Conservation (phyloP, 495 filamentous ascomycete species). For the Xylaria grammica region DNA sequence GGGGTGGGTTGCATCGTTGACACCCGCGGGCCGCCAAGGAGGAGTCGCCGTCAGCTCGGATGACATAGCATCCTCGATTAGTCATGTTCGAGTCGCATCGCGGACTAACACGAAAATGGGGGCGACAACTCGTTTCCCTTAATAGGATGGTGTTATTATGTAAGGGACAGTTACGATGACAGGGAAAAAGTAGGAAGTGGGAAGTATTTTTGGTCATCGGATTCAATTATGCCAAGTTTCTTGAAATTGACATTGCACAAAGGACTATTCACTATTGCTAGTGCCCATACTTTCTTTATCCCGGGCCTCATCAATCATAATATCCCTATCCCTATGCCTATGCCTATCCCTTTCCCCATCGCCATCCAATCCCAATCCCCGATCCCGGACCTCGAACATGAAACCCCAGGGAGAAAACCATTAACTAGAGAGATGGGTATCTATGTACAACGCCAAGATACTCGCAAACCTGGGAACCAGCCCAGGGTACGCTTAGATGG, state of each 20-base stretch:
- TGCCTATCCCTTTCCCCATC: too few relatives aligned
- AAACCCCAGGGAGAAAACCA: slow-evolving; percentile 1
- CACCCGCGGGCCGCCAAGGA: neutral
- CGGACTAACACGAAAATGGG: neutral
- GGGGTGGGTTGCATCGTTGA: neutral
- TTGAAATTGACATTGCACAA: neutral
- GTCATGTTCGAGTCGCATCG: neutral
- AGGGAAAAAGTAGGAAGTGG: neutral
- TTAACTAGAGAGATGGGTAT: neutral
- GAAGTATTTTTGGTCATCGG: neutral
- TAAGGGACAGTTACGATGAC: neutral
- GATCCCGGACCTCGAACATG: slow-evolving; percentile 10
- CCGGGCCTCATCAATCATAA: slow-evolving; percentile 15
- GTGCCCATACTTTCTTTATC: slow-evolving; percentile 7
- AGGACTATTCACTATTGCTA: slow-evolving; percentile 16
- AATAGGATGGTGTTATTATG: neutral
- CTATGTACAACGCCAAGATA: slow-evolving; percentile 16
- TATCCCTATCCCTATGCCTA: neutral
- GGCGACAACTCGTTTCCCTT: too few relatives aligned
- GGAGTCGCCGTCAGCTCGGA: neutral
- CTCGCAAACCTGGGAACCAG: slow-evolving; percentile 17
- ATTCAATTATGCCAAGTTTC: neutral
- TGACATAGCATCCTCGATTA: neutral
- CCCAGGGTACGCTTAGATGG: neutral
- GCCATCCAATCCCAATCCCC: too few relatives aligned